Evolutionary conservation across 2,329 filamentous ascomycete genomes (phyloP), one percentile per base, ranked within the genome.

Genomic region (Xylaria hypoxylon): DNA sequence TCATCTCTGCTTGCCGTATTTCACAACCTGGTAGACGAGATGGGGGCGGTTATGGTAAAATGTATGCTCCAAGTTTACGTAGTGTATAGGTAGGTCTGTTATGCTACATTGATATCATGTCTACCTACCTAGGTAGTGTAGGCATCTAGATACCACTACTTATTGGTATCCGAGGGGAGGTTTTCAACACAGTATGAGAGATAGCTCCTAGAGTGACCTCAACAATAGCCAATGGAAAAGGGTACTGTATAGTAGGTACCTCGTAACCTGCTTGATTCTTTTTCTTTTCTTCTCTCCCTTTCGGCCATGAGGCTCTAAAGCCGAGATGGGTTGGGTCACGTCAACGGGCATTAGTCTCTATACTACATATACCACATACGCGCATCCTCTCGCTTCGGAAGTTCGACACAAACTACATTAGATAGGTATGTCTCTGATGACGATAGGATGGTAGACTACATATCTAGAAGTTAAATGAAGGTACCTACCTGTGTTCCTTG

Each of bases 321-420:
- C 26, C 31, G 38, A 45, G 45, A 53, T 42, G 24, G 24, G 24
- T 59, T 19, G 40, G 17, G 48, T 52, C 64, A 62, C 47, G 47
- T 66, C 59, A 66, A 66, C 47, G 17, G 59, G 53, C 53, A 59
- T 58, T 61, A 63, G 42, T 28, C 42, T 61, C 4, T 31, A 10
- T 33, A 19, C 17, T 13, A 26, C 44, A 6, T 31, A 4, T 55
- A 56, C 8, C 45, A 33, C 13, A 19, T 7, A 33, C 11, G 31
- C 45, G 38, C 15, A 13, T 19, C 10, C 26, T 33, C 42, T 59
- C 22, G 28, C 51, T 28, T 44, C 10, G 24, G 47, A 15, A 52
- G n/a, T 22, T 45, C 4, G 38, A 45, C 11, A 22, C 40, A 52
- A 19, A 45, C 11, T 45, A 45, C n/a, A n/a, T n/a, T n/a, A 15